phyloP scores from a whole-genome alignment of 2,329 filamentous ascomycete genomes.

The Trichoderma sp. region DNA sequence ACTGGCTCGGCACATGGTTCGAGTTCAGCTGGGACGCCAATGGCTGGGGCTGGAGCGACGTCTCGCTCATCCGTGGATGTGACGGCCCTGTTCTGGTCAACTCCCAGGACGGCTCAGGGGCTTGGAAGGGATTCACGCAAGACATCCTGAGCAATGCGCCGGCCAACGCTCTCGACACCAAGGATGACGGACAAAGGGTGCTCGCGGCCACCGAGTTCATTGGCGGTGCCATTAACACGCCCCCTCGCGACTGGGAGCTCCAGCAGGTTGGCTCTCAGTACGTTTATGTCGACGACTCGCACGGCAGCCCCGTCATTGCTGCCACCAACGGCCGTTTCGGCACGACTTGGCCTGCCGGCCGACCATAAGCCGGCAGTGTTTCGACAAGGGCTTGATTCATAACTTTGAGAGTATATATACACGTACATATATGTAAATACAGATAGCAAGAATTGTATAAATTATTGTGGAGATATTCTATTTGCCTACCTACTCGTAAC shows the following conservation, averaged over 20 bases:
- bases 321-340: constrained; percentile 26
- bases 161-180: constrained; percentile 4
- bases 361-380: not conserved
- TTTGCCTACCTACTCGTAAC: not conserved
- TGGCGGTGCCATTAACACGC: constrained; percentile 29
- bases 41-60: constrained; percentile 32
- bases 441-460: not conserved
- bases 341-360: not conserved
- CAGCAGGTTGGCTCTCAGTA: constrained; percentile 31
- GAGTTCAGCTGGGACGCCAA: constrained; percentile 32
- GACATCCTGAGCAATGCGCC: constrained; percentile 32
- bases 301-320: constrained; percentile 33
- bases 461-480: not conserved
- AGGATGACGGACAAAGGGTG: constrained; percentile 29
- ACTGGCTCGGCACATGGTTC: constrained; percentile 34
- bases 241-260: constrained; percentile 31
- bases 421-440: not conserved
- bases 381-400: not conserved
- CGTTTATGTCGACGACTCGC: constrained; percentile 33
- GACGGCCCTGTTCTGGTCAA: constrained; percentile 32
- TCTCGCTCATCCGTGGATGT: constrained; percentile 35
- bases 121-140: constrained; percentile 33
- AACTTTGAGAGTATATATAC: not conserved
- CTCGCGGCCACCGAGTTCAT: constrained; percentile 32
- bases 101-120: constrained; percentile 30